phyloP scores from a whole-genome alignment of 306 rosid species.

The Abrus precatorius region DNA sequence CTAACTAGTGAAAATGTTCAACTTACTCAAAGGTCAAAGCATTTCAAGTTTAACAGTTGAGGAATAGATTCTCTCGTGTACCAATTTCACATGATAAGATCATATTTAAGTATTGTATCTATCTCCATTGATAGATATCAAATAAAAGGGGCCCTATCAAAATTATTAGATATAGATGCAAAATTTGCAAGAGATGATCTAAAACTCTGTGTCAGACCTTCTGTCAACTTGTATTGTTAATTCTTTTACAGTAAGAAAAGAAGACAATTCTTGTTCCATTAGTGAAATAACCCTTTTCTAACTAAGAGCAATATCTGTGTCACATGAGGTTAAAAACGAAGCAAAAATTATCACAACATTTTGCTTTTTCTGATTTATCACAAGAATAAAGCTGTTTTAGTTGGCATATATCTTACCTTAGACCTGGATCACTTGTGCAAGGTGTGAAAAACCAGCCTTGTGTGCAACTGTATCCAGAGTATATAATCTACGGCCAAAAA shows the following conservation, averaged over 20 bases:
- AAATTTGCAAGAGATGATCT: background rate
- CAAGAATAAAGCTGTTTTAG: constrained; percentile 37
- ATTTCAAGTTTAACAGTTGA: background rate
- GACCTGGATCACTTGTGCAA: constrained; percentile 84
- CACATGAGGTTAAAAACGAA: constrained; percentile 19
- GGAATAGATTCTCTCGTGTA: background rate
- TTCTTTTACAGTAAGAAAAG: constrained; percentile 30
- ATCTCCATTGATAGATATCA: background rate
- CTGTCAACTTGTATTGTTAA: background rate
- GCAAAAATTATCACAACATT: constrained; percentile 23
- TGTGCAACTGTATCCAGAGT: constrained; percentile 90
- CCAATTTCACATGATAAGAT: background rate
- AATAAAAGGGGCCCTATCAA: background rate
- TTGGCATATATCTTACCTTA: constrained; percentile 69
- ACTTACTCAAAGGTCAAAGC: constrained; percentile 1
- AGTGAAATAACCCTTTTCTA: background rate
- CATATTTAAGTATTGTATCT: background rate
- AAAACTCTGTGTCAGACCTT: background rate
- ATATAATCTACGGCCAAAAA: constrained; percentile 65
- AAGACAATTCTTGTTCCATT: background rate
- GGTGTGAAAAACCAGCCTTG: constrained; percentile 99
- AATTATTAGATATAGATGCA: background rate
- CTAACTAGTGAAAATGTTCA: background rate
- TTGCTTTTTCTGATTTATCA: constrained; percentile 25
- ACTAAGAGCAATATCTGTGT: constrained; percentile 11